These are phyloP conservation scores for Bremia lactucae DNA, from an alignment of 352 stramenopile genomes.

Conservation along the genomic window DNA sequence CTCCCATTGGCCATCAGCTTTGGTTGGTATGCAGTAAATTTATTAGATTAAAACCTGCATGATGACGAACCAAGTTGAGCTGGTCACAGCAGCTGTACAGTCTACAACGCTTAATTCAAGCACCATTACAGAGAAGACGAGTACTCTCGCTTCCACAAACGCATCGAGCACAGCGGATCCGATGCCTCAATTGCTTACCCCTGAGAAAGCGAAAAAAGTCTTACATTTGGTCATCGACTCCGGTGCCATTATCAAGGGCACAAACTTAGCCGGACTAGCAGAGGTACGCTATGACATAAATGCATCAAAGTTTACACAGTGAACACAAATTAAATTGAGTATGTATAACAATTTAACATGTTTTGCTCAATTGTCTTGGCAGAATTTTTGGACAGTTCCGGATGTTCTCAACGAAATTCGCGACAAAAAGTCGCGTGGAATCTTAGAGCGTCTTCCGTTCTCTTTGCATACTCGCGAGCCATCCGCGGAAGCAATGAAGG, in stretches of 20 bases:
- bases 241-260: slow-evolving; percentile 82
- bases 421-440: slow-evolving; percentile 59
- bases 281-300: slow-evolving; percentile 28
- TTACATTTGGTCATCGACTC: slow-evolving; percentile 76
- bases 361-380: slow-evolving; percentile 1
- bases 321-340: not conserved
- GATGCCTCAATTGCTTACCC: not conserved
- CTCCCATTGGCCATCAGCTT: too few relatives aligned
- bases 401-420: slow-evolving; percentile 81
- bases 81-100: slow-evolving; percentile 12
- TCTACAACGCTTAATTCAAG: slow-evolving; percentile 8
- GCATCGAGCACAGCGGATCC: slow-evolving; percentile 4
- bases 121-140: not conserved
- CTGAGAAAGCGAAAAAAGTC: slow-evolving; percentile 48
- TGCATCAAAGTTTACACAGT: not conserved
- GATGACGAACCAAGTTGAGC: slow-evolving; percentile 18
- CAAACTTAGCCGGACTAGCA: slow-evolving; percentile 56
- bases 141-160: slow-evolving; percentile 1
- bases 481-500: slow-evolving; percentile 65
- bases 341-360: too few relatives aligned
- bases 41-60: slow-evolving; percentile 4
- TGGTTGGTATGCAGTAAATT: slow-evolving; percentile 30
- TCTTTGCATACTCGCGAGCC: slow-evolving; percentile 69
- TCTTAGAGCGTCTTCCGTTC: slow-evolving; percentile 68
- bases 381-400: slow-evolving; percentile 81